A percentile compares a stretch with the other conserved stretches of the same genome.
phyloP scores from a whole-genome alignment of 108 stramenopile species.

The Cyclotella sp. region DNA sequence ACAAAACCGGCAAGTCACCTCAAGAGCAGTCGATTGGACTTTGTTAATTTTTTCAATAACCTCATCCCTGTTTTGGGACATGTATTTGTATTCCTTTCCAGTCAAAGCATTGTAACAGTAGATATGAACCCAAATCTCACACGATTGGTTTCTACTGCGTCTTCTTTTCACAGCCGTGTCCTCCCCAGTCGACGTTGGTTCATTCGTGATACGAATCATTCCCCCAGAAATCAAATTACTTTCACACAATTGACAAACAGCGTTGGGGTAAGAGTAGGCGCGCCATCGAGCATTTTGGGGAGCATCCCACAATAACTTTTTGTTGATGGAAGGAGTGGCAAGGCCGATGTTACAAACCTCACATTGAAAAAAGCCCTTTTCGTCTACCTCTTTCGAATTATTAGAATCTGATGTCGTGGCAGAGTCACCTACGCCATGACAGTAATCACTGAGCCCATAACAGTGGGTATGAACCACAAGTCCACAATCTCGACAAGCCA shows the following conservation, averaged over 20 bases:
- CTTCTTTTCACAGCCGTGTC: background rate
- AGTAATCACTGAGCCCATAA: constrained; percentile 41
- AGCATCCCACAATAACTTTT: constrained; percentile 13
- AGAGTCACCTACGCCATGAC: background rate
- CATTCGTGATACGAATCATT: constrained; percentile 26
- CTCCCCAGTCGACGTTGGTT: background rate
- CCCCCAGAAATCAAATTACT: constrained; percentile 35
- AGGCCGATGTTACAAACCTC: constrained; percentile 33
- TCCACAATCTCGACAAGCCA: constrained; percentile 46
- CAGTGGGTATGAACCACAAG: constrained; percentile 47
- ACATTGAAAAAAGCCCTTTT: constrained; percentile 40
- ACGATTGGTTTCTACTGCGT: constrained; percentile 18
- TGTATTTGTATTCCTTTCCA: constrained; percentile 1
- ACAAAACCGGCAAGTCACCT: constrained; percentile 8
- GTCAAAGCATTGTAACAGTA: constrained; percentile 32
- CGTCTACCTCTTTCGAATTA: constrained; percentile 22
- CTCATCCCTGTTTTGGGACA: constrained; percentile 8
- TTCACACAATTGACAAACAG: constrained; percentile 30
- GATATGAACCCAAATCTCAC: constrained; percentile 40
- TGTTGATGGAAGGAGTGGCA: background rate
- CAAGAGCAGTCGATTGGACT: constrained; percentile 9
- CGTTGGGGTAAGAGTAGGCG: constrained; percentile 28
- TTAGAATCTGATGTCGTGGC: background rate
- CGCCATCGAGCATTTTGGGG: constrained; percentile 33
- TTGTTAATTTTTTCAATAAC: constrained; percentile 7